Conservation (phyloP, 208 protist genomes). For the Trypanosoma cruzi region DNA sequence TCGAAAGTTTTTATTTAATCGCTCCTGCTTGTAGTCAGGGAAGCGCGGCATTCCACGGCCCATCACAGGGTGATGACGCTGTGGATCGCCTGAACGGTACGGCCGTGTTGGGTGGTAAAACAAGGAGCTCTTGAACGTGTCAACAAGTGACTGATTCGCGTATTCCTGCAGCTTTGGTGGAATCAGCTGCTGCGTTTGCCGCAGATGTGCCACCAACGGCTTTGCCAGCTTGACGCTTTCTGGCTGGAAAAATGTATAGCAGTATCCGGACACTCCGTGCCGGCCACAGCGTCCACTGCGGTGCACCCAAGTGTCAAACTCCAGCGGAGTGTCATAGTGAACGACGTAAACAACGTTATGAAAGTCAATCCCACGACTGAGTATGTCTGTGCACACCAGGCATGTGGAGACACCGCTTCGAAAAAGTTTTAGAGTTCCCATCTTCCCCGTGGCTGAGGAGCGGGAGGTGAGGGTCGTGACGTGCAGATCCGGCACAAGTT, state of each 20-base stretch:
- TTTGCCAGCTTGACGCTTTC: slow-evolving; percentile 82
- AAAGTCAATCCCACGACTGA: slow-evolving; percentile 98
- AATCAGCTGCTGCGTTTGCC: slow-evolving; percentile 71
- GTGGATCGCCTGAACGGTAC: slow-evolving; percentile 64
- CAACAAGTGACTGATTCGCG: slow-evolving; percentile 74
- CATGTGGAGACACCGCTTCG: slow-evolving; percentile 87
- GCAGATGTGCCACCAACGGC: slow-evolving; percentile 77
- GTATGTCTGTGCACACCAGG: slow-evolving; percentile 98
- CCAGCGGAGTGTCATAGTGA: slow-evolving; percentile 96
- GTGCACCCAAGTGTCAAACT: slow-evolving; percentile 97
- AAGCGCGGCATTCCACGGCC: slow-evolving; percentile 54
- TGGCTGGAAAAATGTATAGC: slow-evolving; percentile 88
- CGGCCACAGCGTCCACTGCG: slow-evolving; percentile 96
- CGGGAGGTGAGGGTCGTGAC: slow-evolving; percentile 70
- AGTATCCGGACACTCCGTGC: slow-evolving; percentile 63
- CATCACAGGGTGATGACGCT: slow-evolving; percentile 65
- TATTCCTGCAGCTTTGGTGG: slow-evolving; percentile 87
- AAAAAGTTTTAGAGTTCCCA: slow-evolving; percentile 92
- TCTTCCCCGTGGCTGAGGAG: slow-evolving; percentile 50
- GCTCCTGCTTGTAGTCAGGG: slow-evolving; percentile 72
- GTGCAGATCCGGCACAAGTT: slow-evolving; percentile 44
- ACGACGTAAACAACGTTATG: slow-evolving; percentile 97
- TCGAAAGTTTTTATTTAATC: slow-evolving; percentile 64
- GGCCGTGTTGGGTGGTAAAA: slow-evolving; percentile 80
- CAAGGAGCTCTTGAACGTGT: slow-evolving; percentile 74